Conservation (phyloP, 441 rosid species). For the Croton setiger region DNA sequence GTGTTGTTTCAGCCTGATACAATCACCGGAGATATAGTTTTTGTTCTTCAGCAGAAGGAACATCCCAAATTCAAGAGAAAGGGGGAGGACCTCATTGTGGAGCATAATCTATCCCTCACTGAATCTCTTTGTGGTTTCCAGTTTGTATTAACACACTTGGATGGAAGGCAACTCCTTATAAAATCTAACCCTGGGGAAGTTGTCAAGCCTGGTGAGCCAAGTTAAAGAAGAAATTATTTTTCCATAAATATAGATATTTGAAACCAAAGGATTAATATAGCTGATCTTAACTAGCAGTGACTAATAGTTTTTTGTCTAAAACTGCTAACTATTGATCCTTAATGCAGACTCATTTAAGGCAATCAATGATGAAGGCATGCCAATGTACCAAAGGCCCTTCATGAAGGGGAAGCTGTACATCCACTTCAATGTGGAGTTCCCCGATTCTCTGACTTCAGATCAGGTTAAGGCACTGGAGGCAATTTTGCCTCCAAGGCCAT, state of each 20-base stretch:
- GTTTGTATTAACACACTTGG: slow-evolving; percentile 62
- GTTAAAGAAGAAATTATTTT: neutral
- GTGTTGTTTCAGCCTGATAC: slow-evolving; percentile 68
- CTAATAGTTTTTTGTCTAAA: neutral
- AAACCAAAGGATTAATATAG: too few species aligned
- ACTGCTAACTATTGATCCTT: neutral
- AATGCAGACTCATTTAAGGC: slow-evolving; percentile 63
- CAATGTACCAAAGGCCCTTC: slow-evolving; percentile 61
- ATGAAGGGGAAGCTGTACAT: slow-evolving; percentile 76
- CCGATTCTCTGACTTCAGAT: slow-evolving; percentile 53
- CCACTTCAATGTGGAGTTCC: slow-evolving; percentile 78
- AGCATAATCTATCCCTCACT: slow-evolving; percentile 54
- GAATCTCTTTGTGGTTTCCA: slow-evolving; percentile 82
- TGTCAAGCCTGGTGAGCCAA: slow-evolving; percentile 63
- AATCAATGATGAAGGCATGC: slow-evolving; percentile 82
- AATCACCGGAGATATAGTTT: slow-evolving; percentile 67
- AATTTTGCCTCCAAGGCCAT: slow-evolving; percentile 42
- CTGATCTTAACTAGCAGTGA: too few species aligned
- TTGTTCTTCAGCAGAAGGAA: slow-evolving; percentile 78
- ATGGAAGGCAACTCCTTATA: slow-evolving; percentile 72
- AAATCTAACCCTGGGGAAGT: slow-evolving; percentile 73
- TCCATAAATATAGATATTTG: too few species aligned
- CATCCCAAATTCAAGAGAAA: slow-evolving; percentile 71
- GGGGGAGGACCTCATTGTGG: slow-evolving; percentile 73
- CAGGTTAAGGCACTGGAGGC: slow-evolving; percentile 64